These are phyloP conservation scores for Breynia disticha DNA, from an alignment of 441 rosid species.

Conservation along the genomic window DNA sequence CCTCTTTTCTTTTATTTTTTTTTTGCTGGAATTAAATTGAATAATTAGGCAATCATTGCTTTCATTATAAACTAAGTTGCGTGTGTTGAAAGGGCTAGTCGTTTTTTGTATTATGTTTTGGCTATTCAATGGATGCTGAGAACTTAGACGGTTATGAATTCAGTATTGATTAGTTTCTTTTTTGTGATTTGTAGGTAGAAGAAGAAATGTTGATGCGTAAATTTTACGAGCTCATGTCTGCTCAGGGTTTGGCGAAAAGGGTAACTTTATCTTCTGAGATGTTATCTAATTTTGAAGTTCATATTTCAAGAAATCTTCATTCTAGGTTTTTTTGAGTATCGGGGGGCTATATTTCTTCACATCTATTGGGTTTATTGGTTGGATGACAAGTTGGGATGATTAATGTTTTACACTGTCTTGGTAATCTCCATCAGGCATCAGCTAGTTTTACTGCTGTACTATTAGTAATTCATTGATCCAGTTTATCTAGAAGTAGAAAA, in stretches of 20 bases:
- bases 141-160: not conserved
- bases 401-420: too few species aligned
- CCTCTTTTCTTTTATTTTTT: not conserved
- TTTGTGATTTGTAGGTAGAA: constrained; percentile 42
- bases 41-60: not conserved
- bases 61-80: too few species aligned
- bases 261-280: constrained; percentile 22
- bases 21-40: not conserved
- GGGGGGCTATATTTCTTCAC: too few species aligned
- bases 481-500: too few species aligned
- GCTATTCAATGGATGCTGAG: not conserved
- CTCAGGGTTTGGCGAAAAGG: constrained; percentile 34
- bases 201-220: constrained; percentile 76
- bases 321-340: too few species aligned
- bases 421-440: too few species aligned
- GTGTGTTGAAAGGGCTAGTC: too few species aligned
- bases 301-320: not conserved
- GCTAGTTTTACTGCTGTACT: too few species aligned
- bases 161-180: not conserved
- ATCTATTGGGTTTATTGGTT: too few species aligned
- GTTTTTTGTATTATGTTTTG: not conserved
- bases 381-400: too few species aligned
- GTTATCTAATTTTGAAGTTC: not conserved
- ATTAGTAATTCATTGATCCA: too few species aligned
- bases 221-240: constrained; percentile 47